Base-by-base conservation (phyloP, 306 rosid genomes). In the Prunus mume region DNA sequence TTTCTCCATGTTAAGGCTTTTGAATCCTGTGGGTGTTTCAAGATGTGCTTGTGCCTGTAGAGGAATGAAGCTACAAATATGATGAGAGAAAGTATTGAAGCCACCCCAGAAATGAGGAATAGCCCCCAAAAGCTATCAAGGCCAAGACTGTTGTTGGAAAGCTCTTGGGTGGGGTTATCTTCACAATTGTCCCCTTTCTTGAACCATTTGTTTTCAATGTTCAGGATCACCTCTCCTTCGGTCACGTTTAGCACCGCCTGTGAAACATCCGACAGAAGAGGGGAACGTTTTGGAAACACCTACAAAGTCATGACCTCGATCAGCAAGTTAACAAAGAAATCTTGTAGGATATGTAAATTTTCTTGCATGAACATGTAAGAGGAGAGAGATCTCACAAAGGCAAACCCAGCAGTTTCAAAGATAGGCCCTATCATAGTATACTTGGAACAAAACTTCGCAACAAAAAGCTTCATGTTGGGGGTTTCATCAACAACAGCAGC, bases 111-210 rank as follows among this genome's bases (percentile, higher is more conserved):
- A 11, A 90, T 43, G 41, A 92, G 83, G 73, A 88, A 90, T 9
- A 90, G 77, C 5, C 93, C 93, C 93, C 93, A 88, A 52, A 89
- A 87, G 84, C 91, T 87, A 8, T 84, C 81, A 12, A 91, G 80
- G 49, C 89, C 81, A 5, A 91, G 89, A 71, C 77, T 86, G 43
- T 22, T 65, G 3, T 13, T 41, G 22, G 95, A 83, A 41, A 41
- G 8, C 52, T 24, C 58, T 55, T 74, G 51, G 71, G n/a, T 75
- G 43, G 43, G 43, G 43, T 38, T 38, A 38, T 38, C 82, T 67
- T 15, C 55, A 67, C 87, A 86, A 45, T 6, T 80, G 9, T 3
- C 27, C 45, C 74, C 17, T 24, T 70, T 13, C 20, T 65, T 65
- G 9, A 90, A 80, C 95, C 93, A 88, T 61, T 75, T 80, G 4